These are phyloP conservation scores for Rhododendron molle DNA, from an alignment of 148 eudicot species.

Conservation along the genomic window DNA sequence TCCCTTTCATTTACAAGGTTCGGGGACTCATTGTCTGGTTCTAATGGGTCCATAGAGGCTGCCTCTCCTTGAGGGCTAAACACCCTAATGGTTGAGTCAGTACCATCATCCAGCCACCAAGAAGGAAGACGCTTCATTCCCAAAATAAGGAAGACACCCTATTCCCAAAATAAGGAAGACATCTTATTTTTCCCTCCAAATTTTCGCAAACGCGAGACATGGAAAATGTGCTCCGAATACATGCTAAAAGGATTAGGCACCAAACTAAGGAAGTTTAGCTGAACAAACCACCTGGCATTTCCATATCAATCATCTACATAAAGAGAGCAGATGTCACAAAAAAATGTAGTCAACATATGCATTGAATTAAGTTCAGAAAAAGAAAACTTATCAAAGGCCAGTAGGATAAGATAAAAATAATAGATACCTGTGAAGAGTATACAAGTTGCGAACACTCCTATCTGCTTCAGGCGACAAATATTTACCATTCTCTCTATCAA, in stretches of 20 bases:
- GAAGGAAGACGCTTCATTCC: neutral
- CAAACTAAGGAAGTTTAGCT: neutral
- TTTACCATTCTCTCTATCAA: constrained; percentile 44
- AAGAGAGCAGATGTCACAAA: neutral
- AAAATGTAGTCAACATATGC: neutral
- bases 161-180: neutral
- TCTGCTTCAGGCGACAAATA: constrained; percentile 53
- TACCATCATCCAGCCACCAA: neutral
- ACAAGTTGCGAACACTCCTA: constrained; percentile 42
- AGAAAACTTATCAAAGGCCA: neutral
- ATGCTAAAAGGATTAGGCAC: neutral
- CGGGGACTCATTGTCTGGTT: neutral
- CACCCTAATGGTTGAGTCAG: neutral
- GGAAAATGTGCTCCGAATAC: neutral
- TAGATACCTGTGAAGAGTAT: constrained; percentile 46
- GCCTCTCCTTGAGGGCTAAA: neutral
- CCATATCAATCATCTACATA: neutral
- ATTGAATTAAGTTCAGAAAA: neutral
- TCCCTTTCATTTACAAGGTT: neutral
- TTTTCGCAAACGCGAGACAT: neutral
- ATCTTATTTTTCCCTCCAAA: neutral
- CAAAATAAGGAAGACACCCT: neutral
- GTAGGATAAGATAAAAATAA: neutral
- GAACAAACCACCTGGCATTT: neutral
- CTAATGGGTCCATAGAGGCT: neutral